Percentiles rank a stretch among this genome's conserved stretches.
Evolutionary conservation across 2,329 filamentous ascomycete genomes (phyloP).

Genomic region (Sporothrix humicola): DNA sequence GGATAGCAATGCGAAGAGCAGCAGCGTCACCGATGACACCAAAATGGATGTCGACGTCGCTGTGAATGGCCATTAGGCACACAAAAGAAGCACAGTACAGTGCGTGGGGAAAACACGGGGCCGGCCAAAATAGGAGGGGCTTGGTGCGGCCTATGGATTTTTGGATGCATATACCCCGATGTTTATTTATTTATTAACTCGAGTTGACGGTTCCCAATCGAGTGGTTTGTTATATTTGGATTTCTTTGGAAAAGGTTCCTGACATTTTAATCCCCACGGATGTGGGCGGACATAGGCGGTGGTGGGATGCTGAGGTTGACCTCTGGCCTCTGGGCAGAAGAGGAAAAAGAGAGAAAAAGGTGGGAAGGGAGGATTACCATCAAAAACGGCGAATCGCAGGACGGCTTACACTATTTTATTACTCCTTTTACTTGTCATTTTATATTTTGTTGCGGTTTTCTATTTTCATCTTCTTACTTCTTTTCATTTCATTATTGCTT

Average conservation of each 20-base stretch:
- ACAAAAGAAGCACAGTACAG: not conserved
- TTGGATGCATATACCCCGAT: constrained; percentile 32
- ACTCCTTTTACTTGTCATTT: not conserved
- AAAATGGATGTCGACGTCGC: constrained; percentile 33
- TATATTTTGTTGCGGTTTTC: not conserved
- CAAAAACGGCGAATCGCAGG: constrained; percentile 25
- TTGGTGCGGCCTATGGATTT: not conserved
- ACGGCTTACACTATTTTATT: constrained; percentile 7
- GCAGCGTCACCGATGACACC: constrained; percentile 36
- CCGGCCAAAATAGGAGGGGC: not conserved
- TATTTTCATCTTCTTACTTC: not conserved
- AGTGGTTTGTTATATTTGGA: constrained; percentile 20
- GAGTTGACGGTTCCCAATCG: not conserved
- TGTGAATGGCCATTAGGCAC: constrained; percentile 30
- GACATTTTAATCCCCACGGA: not conserved
- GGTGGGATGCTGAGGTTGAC: not conserved
- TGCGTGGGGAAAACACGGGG: constrained; percentile 8
- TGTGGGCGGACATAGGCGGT: not conserved
- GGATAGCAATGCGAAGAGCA: constrained; percentile 26
- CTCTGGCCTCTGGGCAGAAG: constrained; percentile 17
- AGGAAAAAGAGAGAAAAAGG: not conserved
- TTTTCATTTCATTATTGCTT: not conserved
- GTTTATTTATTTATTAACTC: not conserved
- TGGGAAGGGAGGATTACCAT: constrained; percentile 8
- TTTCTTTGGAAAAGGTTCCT: not conserved